Conservation (phyloP, 129 eudicot species). For the Lactuca saligna region DNA sequence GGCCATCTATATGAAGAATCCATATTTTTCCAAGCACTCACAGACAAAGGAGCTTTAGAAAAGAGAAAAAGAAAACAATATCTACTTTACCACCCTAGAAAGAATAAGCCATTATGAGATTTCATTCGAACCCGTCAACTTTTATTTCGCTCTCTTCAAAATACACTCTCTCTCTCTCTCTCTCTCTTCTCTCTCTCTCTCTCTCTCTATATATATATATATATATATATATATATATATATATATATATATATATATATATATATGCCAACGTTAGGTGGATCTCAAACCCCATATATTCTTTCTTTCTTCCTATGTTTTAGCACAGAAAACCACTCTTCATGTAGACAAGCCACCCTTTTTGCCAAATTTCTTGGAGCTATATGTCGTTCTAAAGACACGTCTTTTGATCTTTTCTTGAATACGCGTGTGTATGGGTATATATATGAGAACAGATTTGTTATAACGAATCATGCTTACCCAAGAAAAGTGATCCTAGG, state of each 20-base stretch:
- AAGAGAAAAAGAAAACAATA: constrained; percentile 20
- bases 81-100: constrained; percentile 21
- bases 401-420: constrained; percentile 26
- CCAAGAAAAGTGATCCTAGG: neutral
- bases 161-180: too few relatives aligned
- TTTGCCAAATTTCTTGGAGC: constrained; percentile 35
- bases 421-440: neutral
- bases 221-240: neutral
- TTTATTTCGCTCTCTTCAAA: too few relatives aligned
- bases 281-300: constrained; percentile 23
- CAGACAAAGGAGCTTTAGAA: constrained; percentile 28
- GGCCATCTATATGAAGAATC: constrained; percentile 19
- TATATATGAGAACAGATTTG: neutral
- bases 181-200: constrained; percentile 3
- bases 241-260: constrained; percentile 2
- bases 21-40: constrained; percentile 24
- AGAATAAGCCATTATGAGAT: constrained; percentile 12
- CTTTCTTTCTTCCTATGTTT: constrained; percentile 31
- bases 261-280: constrained; percentile 18
- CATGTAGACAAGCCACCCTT: constrained; percentile 21
- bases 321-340: constrained; percentile 30
- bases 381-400: constrained; percentile 14
- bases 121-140: constrained; percentile 11
- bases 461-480: neutral
- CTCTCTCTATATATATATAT: neutral